phyloP scores from a whole-genome alignment of 129 eudicot genomes.

The Arctium minus region DNA sequence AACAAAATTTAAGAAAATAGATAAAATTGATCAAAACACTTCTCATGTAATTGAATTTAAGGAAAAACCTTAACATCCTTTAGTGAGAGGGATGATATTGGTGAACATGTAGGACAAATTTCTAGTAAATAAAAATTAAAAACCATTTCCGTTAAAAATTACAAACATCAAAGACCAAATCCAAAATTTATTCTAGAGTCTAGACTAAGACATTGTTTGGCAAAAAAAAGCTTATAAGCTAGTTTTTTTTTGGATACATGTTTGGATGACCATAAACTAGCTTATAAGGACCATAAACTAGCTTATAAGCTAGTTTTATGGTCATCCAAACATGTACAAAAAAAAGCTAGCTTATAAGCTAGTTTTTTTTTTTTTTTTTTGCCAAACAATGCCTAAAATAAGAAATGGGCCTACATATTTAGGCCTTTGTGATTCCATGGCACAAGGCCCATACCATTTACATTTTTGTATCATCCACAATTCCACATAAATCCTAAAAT shows the following conservation, averaged over 20 bases:
- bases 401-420: background rate
- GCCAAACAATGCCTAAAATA: background rate
- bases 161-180: background rate
- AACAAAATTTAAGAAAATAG: background rate
- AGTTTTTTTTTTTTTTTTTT: too few species aligned
- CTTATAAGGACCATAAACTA: too few species aligned
- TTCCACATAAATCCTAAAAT: too few species aligned
- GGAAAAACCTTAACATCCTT: background rate
- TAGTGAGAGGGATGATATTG: background rate
- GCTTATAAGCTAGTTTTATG: too few species aligned
- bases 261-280: too few species aligned
- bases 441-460: background rate
- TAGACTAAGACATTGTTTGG: too few species aligned
- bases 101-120: background rate
- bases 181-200: background rate
- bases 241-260: too few species aligned
- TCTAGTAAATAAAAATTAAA: background rate
- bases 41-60: background rate
- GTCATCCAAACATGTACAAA: too few species aligned
- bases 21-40: background rate
- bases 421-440: background rate
- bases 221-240: too few species aligned
- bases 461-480: background rate
- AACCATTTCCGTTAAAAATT: background rate
- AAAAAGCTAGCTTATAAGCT: too few species aligned